Base-by-base conservation (phyloP, 257 asterid genomes). In the Penstemon barbatus region DNA sequence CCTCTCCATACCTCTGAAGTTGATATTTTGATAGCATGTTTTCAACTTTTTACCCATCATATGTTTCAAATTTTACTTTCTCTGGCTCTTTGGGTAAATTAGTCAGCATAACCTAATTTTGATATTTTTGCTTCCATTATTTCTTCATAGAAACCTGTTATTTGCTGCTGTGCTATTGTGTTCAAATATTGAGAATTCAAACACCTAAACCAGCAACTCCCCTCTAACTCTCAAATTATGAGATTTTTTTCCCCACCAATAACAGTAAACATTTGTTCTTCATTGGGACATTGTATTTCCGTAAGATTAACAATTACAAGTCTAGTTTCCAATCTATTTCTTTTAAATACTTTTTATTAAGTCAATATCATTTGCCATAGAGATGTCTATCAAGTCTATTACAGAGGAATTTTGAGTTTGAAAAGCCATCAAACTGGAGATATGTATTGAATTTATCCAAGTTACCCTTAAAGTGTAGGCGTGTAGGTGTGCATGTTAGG, bases 341-440 rank as follows among this genome's bases (percentile, higher is more conserved):
- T 25, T 25, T 25, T 25, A 25, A 25, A 0, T 25, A 25, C 33
- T 25, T 25, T 25, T 25, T 25, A 25, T 25, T 52, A 38, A 61
- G 19, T 72, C 41, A 10, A 11, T 36, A 59, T 67, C 74, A 9
- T 67, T 61, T 61, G 51, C 60, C 54, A 7, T 44, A 58, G 53
- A 61, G 65, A 36, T 66, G 59, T 43, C 40, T 42, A 37, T 5
- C 33, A 49, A 45, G 58, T 60, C 48, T 4, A 25, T 44, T 36
- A 53, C 49, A 13, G 33, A 48, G 58, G 51, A 37, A 12, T 68
- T 25, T 25, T 25, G 1, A 25, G 33, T 25, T 25, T 25, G 33
- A 25, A 25, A 25, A 25, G 33, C 33, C 33, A 0, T 25, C 33
- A 25, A 25, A 25, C 33, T 25, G 33, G 33, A 2, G 33, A 25